These are phyloP conservation scores for Diutina ranongensis DNA, from an alignment of 1,139 yeast genomes.

Conservation along the genomic window DNA sequence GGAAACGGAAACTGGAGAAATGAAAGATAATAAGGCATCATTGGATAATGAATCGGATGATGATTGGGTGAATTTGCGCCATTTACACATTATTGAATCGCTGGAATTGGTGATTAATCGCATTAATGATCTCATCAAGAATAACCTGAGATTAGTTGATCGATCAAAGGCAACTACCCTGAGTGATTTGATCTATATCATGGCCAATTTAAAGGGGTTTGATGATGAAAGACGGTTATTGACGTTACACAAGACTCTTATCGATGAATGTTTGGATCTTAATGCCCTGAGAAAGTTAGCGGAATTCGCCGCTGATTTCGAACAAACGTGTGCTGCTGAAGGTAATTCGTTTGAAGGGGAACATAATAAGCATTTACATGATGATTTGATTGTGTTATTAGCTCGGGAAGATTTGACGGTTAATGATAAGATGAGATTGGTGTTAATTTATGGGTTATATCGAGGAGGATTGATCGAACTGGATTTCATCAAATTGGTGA, in stretches of 20 bases:
- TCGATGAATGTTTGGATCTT: slow-evolving; percentile 44
- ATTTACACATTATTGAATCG: slow-evolving; percentile 68
- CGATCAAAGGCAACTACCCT: slow-evolving; percentile 49
- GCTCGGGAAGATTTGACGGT: slow-evolving; percentile 39
- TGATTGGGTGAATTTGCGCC: slow-evolving; percentile 67
- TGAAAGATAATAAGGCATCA: slow-evolving; percentile 28
- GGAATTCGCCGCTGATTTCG: slow-evolving; percentile 53
- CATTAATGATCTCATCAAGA: slow-evolving; percentile 55
- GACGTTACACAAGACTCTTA: slow-evolving; percentile 46
- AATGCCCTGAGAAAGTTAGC: slow-evolving; percentile 45
- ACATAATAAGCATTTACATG: slow-evolving; percentile 52
- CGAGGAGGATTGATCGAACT: slow-evolving; percentile 74
- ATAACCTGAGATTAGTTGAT: slow-evolving; percentile 63
- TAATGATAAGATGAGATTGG: slow-evolving; percentile 63
- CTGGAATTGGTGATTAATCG: slow-evolving; percentile 51
- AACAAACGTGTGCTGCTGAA: slow-evolving; percentile 65
- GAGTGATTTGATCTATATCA: slow-evolving; percentile 51
- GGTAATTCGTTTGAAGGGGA: slow-evolving; percentile 67
- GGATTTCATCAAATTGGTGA: slow-evolving; percentile 62
- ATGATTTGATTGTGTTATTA: slow-evolving; percentile 49
- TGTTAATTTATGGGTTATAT: slow-evolving; percentile 68
- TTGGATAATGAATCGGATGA: slow-evolving; percentile 55
- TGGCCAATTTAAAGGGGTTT: slow-evolving; percentile 57
- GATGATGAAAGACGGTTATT: slow-evolving; percentile 55
- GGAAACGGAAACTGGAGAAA: slow-evolving; percentile 50